Evolutionary conservation across 2,329 filamentous ascomycete genomes (phyloP).

Genomic region (Hypoxylon sp.): DNA sequence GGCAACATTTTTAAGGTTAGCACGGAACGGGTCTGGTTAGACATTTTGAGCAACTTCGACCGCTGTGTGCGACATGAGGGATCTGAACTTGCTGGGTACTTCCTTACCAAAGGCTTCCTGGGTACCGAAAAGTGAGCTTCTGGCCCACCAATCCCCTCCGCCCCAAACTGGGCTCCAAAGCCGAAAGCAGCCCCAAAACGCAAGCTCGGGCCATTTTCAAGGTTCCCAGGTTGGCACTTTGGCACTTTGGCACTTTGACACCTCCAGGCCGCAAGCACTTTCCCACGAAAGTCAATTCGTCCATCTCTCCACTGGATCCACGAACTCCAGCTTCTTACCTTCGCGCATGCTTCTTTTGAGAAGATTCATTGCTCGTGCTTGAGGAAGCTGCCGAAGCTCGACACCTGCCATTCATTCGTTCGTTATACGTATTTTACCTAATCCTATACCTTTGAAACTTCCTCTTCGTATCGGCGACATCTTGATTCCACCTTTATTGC

Average conservation of each 20-base stretch:
- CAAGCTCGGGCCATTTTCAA: conserved; percentile 31
- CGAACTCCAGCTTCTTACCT: conserved; percentile 33
- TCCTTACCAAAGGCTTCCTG: conserved; percentile 5
- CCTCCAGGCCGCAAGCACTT: conserved; percentile 18
- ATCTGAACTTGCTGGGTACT: conserved; percentile 14
- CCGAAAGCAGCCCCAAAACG: conserved; percentile 29
- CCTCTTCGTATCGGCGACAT: conserved; percentile 6
- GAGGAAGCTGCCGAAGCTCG: conserved; percentile 23
- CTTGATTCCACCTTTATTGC: conserved; percentile 14
- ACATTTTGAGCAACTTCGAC: conserved; percentile 25
- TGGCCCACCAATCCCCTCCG: conserved; percentile 11
- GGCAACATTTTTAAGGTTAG: conserved; percentile 15
- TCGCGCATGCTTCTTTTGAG: conserved; percentile 33
- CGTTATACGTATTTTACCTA: conserved; percentile 23
- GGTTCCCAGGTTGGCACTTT: conserved; percentile 15
- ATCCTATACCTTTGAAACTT: conserved; percentile 18
- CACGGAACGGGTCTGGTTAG: not conserved
- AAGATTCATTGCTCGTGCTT: conserved; percentile 36
- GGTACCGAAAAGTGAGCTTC: no score
- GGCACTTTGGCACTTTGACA: conserved; percentile 11
- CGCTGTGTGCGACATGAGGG: conserved; percentile 6
- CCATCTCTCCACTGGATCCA: conserved; percentile 34
- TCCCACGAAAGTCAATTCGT: conserved; percentile 18
- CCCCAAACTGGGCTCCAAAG: conserved; percentile 17
- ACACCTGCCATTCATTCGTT: conserved; percentile 32